Evolutionary conservation across 495 filamentous ascomycete genomes (phyloP).

Genomic region (Aspergillus mulundensis): DNA sequence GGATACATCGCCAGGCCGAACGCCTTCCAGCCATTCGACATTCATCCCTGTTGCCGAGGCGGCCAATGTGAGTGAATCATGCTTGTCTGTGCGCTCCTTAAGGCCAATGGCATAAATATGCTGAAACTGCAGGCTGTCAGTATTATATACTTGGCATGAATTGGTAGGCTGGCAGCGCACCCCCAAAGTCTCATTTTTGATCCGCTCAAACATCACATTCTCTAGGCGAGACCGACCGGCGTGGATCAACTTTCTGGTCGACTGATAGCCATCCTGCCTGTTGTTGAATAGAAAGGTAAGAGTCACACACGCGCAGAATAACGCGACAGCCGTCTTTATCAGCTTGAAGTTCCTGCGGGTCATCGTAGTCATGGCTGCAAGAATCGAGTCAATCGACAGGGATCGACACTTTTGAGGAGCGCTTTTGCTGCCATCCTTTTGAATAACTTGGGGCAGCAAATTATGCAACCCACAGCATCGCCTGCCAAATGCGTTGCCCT

Average conservation of each 20-base stretch:
- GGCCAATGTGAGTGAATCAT: slow-evolving; percentile 54
- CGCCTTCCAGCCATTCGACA: slow-evolving; percentile 53
- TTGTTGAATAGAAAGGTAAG: slow-evolving; percentile 10
- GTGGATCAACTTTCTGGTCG: slow-evolving; percentile 11
- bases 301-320: slow-evolving; percentile 10
- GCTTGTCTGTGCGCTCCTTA: slow-evolving; percentile 56
- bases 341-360: slow-evolving; percentile 11
- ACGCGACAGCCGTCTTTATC: slow-evolving; percentile 8
- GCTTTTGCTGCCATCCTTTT: not conserved
- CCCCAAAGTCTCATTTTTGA: slow-evolving; percentile 27
- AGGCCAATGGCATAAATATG: slow-evolving; percentile 58
- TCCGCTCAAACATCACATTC: slow-evolving; percentile 21
- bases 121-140: slow-evolving; percentile 20
- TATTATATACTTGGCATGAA: not conserved
- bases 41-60: slow-evolving; percentile 49
- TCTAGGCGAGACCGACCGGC: slow-evolving; percentile 14
- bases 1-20: slow-evolving; percentile 18
- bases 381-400: not conserved
- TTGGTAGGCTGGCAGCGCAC: slow-evolving; percentile 11
- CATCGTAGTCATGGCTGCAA: slow-evolving; percentile 2
- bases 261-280: slow-evolving; percentile 14
- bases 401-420: not conserved
- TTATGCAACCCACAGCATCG: not conserved
- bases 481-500: not conserved
- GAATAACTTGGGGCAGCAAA: not conserved